Conservation (phyloP, 495 filamentous ascomycete genomes). For the Haplographium delicatum region DNA sequence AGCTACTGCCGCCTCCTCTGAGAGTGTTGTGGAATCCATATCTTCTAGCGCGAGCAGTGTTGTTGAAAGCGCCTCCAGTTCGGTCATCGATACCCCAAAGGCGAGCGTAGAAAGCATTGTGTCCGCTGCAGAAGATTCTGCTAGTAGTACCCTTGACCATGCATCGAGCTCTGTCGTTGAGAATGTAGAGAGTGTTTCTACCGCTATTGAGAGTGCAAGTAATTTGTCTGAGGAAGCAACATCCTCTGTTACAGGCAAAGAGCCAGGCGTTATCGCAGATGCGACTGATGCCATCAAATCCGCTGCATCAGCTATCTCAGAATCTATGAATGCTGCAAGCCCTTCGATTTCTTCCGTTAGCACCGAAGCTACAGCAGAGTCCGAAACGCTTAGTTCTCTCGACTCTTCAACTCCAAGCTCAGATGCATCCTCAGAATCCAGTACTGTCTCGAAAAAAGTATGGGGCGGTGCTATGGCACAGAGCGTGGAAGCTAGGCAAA, state of each 20-base stretch:
- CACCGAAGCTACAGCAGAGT: conserved; percentile 16
- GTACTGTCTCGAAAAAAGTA: conserved; percentile 36
- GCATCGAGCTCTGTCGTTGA: conserved; percentile 30
- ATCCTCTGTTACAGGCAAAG: conserved; percentile 23
- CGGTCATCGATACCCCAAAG: conserved; percentile 30
- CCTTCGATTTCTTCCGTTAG: conserved; percentile 17
- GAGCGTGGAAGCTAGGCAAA: conserved; percentile 39
- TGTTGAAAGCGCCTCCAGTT: conserved; percentile 11
- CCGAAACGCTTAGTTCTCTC: conserved; percentile 22
- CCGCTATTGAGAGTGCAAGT: conserved; percentile 22
- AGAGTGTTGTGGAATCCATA: conserved; percentile 33
- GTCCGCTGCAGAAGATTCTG: conserved; percentile 27
- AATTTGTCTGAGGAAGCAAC: conserved; percentile 23
- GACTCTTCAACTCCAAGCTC: conserved; percentile 26
- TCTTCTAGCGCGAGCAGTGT: conserved; percentile 27
- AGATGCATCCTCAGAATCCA: conserved; percentile 16
- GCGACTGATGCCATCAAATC: conserved; percentile 23
- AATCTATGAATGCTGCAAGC: conserved; percentile 21
- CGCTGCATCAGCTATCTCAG: conserved; percentile 22
- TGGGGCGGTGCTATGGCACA: conserved; percentile 53
- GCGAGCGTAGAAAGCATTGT: conserved; percentile 30
- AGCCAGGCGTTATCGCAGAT: conserved; percentile 25
- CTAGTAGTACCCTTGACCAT: conserved; percentile 30
- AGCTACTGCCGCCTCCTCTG: conserved; percentile 31
- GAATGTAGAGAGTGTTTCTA: conserved; percentile 28